Base-by-base conservation (phyloP, 345 rosid genomes). In the Citrus mangshanensis region DNA sequence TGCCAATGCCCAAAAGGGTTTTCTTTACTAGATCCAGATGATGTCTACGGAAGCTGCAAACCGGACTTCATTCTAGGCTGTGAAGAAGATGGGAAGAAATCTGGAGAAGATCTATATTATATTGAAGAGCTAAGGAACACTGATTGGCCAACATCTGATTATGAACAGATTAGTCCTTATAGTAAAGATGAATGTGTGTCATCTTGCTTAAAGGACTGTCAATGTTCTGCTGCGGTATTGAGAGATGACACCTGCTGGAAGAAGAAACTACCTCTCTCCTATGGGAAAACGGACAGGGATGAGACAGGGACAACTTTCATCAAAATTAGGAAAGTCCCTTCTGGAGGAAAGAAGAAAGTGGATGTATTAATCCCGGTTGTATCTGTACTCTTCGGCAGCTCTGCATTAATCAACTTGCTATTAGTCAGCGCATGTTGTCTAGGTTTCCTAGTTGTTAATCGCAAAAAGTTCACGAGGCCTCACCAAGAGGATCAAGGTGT, bases 181-280 rank as follows among this genome's bases (percentile, higher is more conserved):
- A 75, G 24, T 14, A 37, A 38, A 42, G 85, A 81, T 16, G 71
- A 88, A 3, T 85, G 88, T 78, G 40, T 19, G 22, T 40, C 70
- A 14, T 40, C 87, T 62, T 88, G 91, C 73, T 6, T 78, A 70
- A 51, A 77, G 6, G 91, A 88, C 54, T 88, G 91, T 77, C 63
- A 84, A 32, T 88, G 91, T 32, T 79, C 63, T 46, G 88, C 73
- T 4, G 81, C 81, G 6, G 21, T 78, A 12, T 74, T 73, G 7
- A 46, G 75, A 21, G 73, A 1, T 7, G 68, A 37, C 0, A 40
- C 5, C 8, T 84, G 87, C 54, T 80, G 85, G 88, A 85, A 81
- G 84, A 85, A 85, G 80, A 85, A 70, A 81, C 68, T 85, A 9
- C 90, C 87, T 0, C 84, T 87, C 56, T 82, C 87, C 5, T 84